These are phyloP conservation scores for Combretum micranthum DNA, from an alignment of 345 rosid genomes.

Conservation along the genomic window DNA sequence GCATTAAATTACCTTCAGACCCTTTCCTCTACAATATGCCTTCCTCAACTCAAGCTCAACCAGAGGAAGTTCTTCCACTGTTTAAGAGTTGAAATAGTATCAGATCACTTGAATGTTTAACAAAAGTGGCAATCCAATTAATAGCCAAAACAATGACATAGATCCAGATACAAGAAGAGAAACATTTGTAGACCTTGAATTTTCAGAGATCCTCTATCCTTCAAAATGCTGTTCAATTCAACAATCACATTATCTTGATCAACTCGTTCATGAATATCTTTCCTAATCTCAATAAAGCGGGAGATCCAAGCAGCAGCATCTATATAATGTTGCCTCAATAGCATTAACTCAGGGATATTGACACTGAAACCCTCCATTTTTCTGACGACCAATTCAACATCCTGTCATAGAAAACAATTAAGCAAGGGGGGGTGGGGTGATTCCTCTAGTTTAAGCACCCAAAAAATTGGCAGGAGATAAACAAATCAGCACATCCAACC, in stretches of 20 bases:
- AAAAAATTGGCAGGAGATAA: conserved; percentile 1
- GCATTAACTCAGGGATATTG: conserved; percentile 59
- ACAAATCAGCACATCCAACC: conserved; percentile 7
- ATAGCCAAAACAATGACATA: background rate
- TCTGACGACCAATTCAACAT: conserved; percentile 48
- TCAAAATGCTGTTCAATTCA: conserved; percentile 53
- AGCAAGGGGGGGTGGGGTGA: conserved; percentile 5
- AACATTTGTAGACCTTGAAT: conserved; percentile 49
- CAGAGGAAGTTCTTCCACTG: conserved; percentile 67
- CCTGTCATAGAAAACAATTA: conserved; percentile 29
- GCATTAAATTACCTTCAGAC: conserved; percentile 42
- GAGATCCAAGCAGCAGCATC: conserved; percentile 57
- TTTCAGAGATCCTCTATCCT: conserved; percentile 60
- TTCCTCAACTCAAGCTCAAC: conserved; percentile 76
- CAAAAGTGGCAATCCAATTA: conserved; percentile 6
- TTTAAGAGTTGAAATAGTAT: conserved; percentile 6
- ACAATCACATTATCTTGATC: conserved; percentile 54
- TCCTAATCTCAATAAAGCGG: conserved; percentile 39
- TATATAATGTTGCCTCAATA: conserved; percentile 55
- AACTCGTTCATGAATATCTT: conserved; percentile 37
- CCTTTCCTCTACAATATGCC: conserved; percentile 77
- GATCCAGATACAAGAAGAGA: conserved; percentile 3
- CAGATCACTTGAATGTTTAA: conserved; percentile 6
- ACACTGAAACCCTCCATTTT: conserved; percentile 43
- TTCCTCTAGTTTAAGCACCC: background rate